phyloP scores from a whole-genome alignment of 2,329 filamentous ascomycete genomes.

The Periconia digitata region DNA sequence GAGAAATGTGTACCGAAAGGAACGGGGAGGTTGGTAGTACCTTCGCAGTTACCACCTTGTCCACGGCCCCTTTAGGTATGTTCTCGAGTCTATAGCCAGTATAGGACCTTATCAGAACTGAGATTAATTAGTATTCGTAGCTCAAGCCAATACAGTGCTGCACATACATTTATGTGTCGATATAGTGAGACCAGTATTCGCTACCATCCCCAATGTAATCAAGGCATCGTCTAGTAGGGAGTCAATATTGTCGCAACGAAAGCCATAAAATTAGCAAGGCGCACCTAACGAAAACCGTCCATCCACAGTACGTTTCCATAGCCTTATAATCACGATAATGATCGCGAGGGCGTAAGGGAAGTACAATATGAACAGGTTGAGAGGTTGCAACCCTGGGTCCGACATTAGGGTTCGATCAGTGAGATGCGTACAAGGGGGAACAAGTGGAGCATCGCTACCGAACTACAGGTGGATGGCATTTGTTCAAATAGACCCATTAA shows the following conservation, averaged over 20 bases:
- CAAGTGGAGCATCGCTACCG: neutral
- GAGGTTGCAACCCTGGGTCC: constrained; percentile 5
- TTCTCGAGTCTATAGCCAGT: constrained; percentile 2
- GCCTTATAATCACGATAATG: constrained; percentile 5
- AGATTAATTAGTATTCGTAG: neutral
- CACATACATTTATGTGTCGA: neutral
- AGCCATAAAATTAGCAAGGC: neutral
- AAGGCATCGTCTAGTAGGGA: constrained; percentile 1
- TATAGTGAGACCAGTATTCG: neutral
- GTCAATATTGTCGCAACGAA: neutral
- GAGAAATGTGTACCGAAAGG: neutral
- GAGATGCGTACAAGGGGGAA: neutral
- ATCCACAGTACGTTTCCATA: constrained; percentile 5
- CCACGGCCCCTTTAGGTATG: constrained; percentile 7
- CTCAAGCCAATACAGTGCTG: neutral
- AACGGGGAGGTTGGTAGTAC: neutral
- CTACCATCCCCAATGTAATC: neutral
- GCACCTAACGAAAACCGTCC: constrained; percentile 4
- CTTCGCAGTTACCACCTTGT: neutral
- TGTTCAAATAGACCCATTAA: neutral
- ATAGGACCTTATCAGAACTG: neutral
- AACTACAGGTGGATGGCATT: neutral
- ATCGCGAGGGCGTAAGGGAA: constrained; percentile 6
- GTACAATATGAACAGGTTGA: constrained; percentile 7
- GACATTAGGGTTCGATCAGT: constrained; percentile 4